Evolutionary conservation across 2,329 filamentous ascomycete genomes (phyloP).

Genomic region (Polychaeton citri): DNA sequence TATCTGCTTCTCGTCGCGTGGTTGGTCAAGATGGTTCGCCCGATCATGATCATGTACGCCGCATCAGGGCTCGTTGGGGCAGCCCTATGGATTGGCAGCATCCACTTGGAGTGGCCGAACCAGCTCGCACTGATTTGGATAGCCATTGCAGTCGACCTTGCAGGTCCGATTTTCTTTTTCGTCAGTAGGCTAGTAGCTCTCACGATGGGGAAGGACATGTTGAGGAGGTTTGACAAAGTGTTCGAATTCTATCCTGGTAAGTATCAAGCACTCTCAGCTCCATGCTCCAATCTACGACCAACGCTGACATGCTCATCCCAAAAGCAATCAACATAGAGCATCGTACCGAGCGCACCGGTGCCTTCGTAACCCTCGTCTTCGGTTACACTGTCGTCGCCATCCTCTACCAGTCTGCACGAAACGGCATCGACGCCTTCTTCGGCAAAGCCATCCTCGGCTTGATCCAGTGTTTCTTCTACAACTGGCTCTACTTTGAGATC

Average conservation of each 20-base stretch:
- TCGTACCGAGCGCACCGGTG: constrained; percentile 49
- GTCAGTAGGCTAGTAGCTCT: constrained; percentile 18
- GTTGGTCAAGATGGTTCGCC: constrained; percentile 44
- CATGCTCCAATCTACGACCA: not conserved
- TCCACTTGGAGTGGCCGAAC: constrained; percentile 42
- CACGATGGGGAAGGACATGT: constrained; percentile 8
- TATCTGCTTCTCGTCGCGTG: constrained; percentile 36
- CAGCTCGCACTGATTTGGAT: constrained; percentile 44
- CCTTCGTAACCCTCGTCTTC: constrained; percentile 52
- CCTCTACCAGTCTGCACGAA: constrained; percentile 43
- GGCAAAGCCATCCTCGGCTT: constrained; percentile 42
- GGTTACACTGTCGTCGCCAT: constrained; percentile 51
- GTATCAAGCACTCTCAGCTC: not conserved
- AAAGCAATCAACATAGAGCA: constrained; percentile 48
- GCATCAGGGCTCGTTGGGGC: constrained; percentile 33
- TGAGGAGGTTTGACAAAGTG: constrained; percentile 17
- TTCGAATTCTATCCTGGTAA: constrained; percentile 47
- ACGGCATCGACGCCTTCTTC: constrained; percentile 44
- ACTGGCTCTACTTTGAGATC: constrained; percentile 33
- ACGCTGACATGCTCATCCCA: not conserved
- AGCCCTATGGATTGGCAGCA: constrained; percentile 47
- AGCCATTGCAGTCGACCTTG: constrained; percentile 42
- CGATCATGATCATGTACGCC: constrained; percentile 39
- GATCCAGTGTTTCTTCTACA: constrained; percentile 21
- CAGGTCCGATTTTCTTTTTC: constrained; percentile 32